phyloP scores from a whole-genome alignment of 1,139 yeast genomes.

The Yueomyces sp. region DNA sequence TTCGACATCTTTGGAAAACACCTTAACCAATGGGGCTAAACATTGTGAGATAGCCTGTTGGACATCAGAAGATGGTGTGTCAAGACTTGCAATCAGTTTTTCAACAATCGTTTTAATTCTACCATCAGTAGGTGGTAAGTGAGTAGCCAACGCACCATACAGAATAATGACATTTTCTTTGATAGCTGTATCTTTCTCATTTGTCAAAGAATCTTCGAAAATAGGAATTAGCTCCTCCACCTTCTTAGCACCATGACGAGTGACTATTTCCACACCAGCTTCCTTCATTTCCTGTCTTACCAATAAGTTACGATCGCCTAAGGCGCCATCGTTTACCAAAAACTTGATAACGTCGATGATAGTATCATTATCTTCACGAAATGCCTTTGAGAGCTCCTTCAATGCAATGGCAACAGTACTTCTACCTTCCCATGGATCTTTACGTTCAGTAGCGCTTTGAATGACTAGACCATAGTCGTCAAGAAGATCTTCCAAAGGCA shows the following conservation, averaged over 20 bases:
- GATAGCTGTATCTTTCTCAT: conserved; percentile 44
- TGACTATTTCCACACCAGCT: conserved; percentile 70
- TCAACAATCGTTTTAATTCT: conserved; percentile 57
- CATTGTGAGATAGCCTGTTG: conserved; percentile 80
- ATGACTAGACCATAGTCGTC: conserved; percentile 75
- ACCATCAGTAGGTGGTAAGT: conserved; percentile 49
- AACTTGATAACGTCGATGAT: conserved; percentile 45
- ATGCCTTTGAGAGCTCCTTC: conserved; percentile 42
- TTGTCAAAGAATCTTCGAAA: conserved; percentile 42
- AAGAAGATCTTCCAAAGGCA: conserved; percentile 64
- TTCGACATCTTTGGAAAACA: conserved; percentile 38
- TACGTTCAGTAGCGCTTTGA: conserved; percentile 44
- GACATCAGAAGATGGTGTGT: conserved; percentile 80
- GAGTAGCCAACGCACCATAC: conserved; percentile 82
- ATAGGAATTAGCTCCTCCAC: conserved; percentile 67
- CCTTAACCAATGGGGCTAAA: conserved; percentile 65
- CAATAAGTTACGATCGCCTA: conserved; percentile 60
- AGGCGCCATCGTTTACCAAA: conserved; percentile 46
- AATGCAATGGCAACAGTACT: conserved; percentile 68
- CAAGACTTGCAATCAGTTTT: conserved; percentile 60
- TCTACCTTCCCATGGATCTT: conserved; percentile 75
- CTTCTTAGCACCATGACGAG: conserved; percentile 46
- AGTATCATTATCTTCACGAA: conserved; percentile 24
- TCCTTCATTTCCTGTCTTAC: conserved; percentile 79
- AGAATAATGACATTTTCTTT: conserved; percentile 75